These are phyloP conservation scores for Didymella pomorum DNA, from an alignment of 2,329 filamentous ascomycete species.

Conservation along the genomic window DNA sequence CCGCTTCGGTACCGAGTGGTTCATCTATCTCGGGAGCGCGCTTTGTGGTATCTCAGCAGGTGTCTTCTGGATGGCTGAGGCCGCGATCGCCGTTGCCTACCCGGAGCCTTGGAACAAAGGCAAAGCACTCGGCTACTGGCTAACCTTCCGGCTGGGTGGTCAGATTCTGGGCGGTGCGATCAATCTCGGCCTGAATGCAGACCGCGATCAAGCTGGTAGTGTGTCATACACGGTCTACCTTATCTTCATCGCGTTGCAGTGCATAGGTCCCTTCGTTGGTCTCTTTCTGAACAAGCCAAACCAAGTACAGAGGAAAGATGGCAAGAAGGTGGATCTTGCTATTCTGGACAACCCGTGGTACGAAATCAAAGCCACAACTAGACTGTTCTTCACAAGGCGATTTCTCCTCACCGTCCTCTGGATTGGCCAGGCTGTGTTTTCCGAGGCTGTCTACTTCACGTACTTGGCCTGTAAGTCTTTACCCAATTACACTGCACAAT, in stretches of 20 bases:
- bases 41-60: constrained; percentile 75
- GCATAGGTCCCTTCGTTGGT: constrained; percentile 69
- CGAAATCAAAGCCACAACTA: constrained; percentile 68
- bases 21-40: constrained; percentile 72
- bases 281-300: constrained; percentile 68
- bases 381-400: constrained; percentile 66
- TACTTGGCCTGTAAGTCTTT: constrained; percentile 60
- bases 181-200: constrained; percentile 71
- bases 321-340: constrained; percentile 65
- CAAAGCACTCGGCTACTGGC: constrained; percentile 69
- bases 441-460: constrained; percentile 76
- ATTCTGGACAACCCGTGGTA: constrained; percentile 65
- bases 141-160: constrained; percentile 67
- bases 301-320: constrained; percentile 71
- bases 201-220: constrained; percentile 65
- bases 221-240: constrained; percentile 75
- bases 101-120: constrained; percentile 66
- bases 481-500: not conserved
- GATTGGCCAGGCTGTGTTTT: constrained; percentile 75
- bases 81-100: constrained; percentile 75
- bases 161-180: constrained; percentile 77
- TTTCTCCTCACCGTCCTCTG: constrained; percentile 72
- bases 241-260: constrained; percentile 75
- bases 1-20: constrained; percentile 72
- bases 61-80: constrained; percentile 79